A percentile compares a stretch with the other conserved stretches of the same genome.
Conservation (phyloP, 805 yeast species). For the Wickerhamomyces canadensis region DNA sequence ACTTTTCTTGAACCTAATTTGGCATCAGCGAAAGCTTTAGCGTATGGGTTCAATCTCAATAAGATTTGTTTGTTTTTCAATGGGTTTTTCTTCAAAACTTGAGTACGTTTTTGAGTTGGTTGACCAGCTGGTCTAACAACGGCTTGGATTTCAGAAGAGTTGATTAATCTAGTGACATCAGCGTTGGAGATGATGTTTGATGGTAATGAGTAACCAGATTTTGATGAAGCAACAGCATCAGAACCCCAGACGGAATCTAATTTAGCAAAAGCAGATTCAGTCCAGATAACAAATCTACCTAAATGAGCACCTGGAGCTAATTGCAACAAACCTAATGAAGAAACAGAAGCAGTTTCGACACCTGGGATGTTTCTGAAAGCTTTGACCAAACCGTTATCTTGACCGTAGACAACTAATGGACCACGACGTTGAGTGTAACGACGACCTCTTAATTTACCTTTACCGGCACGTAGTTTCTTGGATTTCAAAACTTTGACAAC, state of each 20-base stretch:
- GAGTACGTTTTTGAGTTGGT: constrained; percentile 86
- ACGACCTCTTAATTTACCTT: constrained; percentile 99
- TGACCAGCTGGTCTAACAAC: constrained; percentile 96
- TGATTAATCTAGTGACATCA: constrained; percentile 94
- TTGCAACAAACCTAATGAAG: constrained; percentile 91
- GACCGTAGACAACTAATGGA: constrained; percentile 96
- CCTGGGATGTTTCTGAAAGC: constrained; percentile 99
- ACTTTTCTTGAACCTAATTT: constrained; percentile 82
- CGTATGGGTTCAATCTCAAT: constrained; percentile 99
- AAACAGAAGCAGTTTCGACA: constrained; percentile 94
- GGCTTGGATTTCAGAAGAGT: constrained; percentile 98
- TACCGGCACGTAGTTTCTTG: constrained; percentile 99
- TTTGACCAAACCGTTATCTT: constrained; percentile 96
- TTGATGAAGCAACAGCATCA: constrained; percentile 75
- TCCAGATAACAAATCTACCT: constrained; percentile 99
- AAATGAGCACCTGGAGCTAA: constrained; percentile 99
- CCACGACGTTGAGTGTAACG: constrained; percentile 99
- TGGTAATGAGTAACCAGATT: constrained; percentile 91
- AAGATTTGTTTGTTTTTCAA: constrained; percentile 98
- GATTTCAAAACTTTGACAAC: constrained; percentile 97
- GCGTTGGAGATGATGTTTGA: constrained; percentile 90
- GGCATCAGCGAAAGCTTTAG: constrained; percentile 92
- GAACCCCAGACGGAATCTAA: constrained; percentile 97
- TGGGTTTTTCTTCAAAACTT: constrained; percentile 98
- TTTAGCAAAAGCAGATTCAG: constrained; percentile 95